Base-by-base conservation (phyloP, 768 basidiomycete genomes). In the Dendrothele bispora region DNA sequence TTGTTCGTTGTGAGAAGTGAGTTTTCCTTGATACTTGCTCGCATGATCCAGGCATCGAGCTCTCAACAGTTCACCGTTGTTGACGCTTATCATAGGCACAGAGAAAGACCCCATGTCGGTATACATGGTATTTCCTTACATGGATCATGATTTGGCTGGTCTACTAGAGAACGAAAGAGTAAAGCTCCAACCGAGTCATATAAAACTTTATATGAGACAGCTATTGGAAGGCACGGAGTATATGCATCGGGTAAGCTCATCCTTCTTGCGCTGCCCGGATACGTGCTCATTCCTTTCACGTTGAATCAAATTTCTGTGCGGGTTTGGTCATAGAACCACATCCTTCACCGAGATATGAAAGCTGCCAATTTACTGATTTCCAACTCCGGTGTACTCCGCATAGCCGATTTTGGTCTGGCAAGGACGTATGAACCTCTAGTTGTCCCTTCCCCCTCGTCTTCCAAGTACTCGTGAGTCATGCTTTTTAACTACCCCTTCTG, bases 101-200 rank as follows among this genome's bases (percentile, higher is more conserved):
- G 79, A 77, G 10, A 82, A 80, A 52, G 83, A 85, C 38, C 83
- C 87, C 21, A 70, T 91, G 45, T 91, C 90, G 4, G 91, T 98
- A 12, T 97, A 91, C 68, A 97, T 98, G 93, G 95, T 98, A 34
- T 99, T 98, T 60, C 97, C 97, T 0, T 99, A 98, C 69, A 98
- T 98, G 97, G 97, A 98, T 59, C 95, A 99, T 59, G 97, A 99
- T 67, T 81, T 99, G 10, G 93, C 95, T 2, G 97, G 97, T 3
- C 66, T 98, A 30, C 70, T 99, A 50, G 91, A 95, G 66, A 98
- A 98, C 61, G 86, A 90, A 50, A 80, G 88, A 22, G 94, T 94
- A 49, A 86, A 86, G 56, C 72, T 95, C 3, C 79, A 80, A 41
- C 83, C 86, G 7, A 86, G 86, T 56, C 84, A 93, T 52, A 94